These are phyloP conservation scores for Chaetomium sp. DNA, from an alignment of 2,329 filamentous ascomycete genomes.

Conservation along the genomic window DNA sequence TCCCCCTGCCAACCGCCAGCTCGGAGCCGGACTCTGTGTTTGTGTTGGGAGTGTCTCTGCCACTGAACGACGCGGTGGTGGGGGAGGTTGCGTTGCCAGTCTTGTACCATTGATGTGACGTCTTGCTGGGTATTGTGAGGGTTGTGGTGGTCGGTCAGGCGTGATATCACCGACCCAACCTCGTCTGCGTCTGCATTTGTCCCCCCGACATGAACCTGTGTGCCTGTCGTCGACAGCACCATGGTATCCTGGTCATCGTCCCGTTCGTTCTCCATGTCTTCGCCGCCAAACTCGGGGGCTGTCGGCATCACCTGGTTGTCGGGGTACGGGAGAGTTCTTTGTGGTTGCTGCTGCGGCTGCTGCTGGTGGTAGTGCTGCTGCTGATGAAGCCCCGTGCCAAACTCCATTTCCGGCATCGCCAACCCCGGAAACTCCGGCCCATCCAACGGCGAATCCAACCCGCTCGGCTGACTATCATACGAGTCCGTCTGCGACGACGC, in stretches of 20 bases:
- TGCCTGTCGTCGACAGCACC: conserved; percentile 21
- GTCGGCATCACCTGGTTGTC: conserved; percentile 24
- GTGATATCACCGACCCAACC: too few relatives aligned
- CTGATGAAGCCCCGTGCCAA: conserved; percentile 25
- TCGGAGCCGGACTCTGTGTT: conserved; percentile 26
- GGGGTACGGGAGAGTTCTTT: conserved; percentile 25
- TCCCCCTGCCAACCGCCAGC: conserved; percentile 39
- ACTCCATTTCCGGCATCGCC: conserved; percentile 13
- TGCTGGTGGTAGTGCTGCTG: too few relatives aligned
- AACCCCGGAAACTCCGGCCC: too few relatives aligned
- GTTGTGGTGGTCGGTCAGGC: not conserved
- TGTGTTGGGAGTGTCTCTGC: conserved; percentile 35
- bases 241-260: conserved; percentile 29
- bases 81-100: conserved; percentile 24
- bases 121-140: conserved; percentile 11
- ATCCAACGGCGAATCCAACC: conserved; percentile 8
- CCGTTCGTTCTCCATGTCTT: not conserved
- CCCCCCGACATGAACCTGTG: conserved; percentile 4
- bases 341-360: not conserved
- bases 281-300: conserved; percentile 16
- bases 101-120: conserved; percentile 4
- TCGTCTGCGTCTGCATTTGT: not conserved
- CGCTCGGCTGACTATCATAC: conserved; percentile 27
- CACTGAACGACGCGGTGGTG: conserved; percentile 38
- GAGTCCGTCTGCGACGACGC: conserved; percentile 42